These are phyloP conservation scores for Flaveria floridana DNA, from an alignment of 140 eudicot species.

Conservation along the genomic window DNA sequence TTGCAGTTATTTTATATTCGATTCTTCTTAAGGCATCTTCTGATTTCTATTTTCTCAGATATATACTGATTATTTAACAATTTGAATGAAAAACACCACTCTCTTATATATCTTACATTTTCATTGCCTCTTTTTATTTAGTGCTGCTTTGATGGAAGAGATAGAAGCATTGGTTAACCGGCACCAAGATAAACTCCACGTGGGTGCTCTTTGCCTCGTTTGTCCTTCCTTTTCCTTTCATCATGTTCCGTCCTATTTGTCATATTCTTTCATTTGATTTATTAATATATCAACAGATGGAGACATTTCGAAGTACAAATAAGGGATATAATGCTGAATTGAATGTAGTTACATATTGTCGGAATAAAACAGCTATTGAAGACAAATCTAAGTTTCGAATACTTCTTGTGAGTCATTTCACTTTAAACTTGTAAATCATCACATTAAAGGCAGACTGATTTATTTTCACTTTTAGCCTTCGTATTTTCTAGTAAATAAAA, in stretches of 20 bases:
- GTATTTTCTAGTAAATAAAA: conserved; percentile 12
- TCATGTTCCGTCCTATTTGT: background rate
- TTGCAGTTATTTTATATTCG: background rate
- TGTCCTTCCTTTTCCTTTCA: background rate
- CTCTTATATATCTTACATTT: background rate
- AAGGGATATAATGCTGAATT: conserved; percentile 78
- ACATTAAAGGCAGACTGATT: conserved; percentile 21
- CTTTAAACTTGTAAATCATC: conserved; percentile 31
- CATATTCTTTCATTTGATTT: conserved; percentile 25
- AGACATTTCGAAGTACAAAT: conserved; percentile 54
- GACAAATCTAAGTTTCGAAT: conserved; percentile 78
- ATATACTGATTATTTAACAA: background rate
- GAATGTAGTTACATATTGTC: conserved; percentile 79
- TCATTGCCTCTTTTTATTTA: conserved; percentile 26
- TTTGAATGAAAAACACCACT: background rate
- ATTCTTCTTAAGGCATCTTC: background rate
- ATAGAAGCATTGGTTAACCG: conserved; percentile 77
- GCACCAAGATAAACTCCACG: conserved; percentile 73
- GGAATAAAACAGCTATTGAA: conserved; percentile 55
- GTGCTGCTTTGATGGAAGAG: conserved; percentile 86
- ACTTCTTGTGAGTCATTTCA: conserved; percentile 68
- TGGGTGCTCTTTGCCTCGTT: conserved; percentile 30
- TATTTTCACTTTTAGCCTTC: conserved; percentile 11
- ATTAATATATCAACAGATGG: conserved; percentile 52
- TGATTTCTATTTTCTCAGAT: conserved; percentile 6